Conservation (phyloP, 2,329 filamentous ascomycete species). For the Alternaria gansuensis region DNA sequence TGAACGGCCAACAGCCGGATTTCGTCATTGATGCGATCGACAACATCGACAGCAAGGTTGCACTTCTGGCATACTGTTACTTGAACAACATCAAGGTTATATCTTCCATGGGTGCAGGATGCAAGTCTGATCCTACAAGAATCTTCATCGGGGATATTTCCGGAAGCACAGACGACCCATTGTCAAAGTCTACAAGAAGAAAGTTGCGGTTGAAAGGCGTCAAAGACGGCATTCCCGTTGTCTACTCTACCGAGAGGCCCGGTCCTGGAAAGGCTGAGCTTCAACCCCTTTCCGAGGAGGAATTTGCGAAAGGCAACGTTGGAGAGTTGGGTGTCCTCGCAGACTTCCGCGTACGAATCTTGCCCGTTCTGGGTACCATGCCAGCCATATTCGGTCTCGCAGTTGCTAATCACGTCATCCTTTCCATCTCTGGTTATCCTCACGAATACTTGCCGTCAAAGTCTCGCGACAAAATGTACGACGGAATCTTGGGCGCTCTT, state of each 20-base stretch:
- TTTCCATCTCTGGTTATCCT: constrained; percentile 82
- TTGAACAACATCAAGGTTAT: constrained; percentile 81
- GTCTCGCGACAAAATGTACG: constrained; percentile 89
- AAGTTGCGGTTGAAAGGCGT: constrained; percentile 80
- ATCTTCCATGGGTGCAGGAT: constrained; percentile 94
- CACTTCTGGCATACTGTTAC: constrained; percentile 86
- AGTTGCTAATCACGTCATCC: constrained; percentile 90
- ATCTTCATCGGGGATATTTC: constrained; percentile 93
- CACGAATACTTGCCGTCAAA: constrained; percentile 84
- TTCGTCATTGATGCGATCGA: constrained; percentile 98
- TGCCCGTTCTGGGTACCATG: constrained; percentile 96
- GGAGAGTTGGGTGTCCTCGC: constrained; percentile 87
- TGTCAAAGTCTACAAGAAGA: constrained; percentile 84
- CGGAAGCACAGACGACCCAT: constrained; percentile 82
- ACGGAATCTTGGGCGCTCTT: constrained; percentile 77
- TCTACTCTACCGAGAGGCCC: constrained; percentile 90
- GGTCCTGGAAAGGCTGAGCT: constrained; percentile 91
- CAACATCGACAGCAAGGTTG: constrained; percentile 97
- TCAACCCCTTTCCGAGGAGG: constrained; percentile 84
- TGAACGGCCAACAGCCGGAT: constrained; percentile 74
- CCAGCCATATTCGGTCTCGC: constrained; percentile 94
- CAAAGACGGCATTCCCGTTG: constrained; percentile 84
- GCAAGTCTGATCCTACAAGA: constrained; percentile 85
- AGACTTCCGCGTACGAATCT: constrained; percentile 92
- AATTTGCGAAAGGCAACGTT: constrained; percentile 85